Conservation (phyloP, 768 basidiomycete genomes). For the Tricholoma sp. region DNA sequence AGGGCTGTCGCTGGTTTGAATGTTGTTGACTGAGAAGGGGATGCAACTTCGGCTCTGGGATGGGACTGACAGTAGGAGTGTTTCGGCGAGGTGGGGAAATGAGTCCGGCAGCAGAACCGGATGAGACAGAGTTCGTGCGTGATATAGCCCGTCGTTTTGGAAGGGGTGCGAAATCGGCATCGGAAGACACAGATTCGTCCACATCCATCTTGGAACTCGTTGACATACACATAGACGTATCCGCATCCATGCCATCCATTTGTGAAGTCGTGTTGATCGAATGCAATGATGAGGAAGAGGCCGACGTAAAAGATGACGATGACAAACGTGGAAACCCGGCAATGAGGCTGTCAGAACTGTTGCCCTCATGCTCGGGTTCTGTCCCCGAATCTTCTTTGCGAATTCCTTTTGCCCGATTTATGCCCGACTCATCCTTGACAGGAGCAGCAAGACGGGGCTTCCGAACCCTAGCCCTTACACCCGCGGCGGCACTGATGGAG, state of each 20-base stretch:
- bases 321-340: conserved; percentile 1
- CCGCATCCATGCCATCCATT: neutral
- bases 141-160: neutral
- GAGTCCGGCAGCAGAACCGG: neutral
- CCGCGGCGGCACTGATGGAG: neutral
- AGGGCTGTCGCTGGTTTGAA: conserved; percentile 6
- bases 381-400: neutral
- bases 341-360: neutral
- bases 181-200: neutral
- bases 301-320: conserved; percentile 2
- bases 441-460: neutral
- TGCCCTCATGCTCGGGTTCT: neutral
- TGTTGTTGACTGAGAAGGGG: conserved; percentile 12
- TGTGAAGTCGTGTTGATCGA: neutral
- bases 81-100: neutral
- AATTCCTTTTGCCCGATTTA: conserved; percentile 9
- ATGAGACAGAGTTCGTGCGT: neutral
- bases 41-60: conserved; percentile 9
- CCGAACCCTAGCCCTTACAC: neutral
- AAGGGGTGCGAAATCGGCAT: neutral
- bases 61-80: neutral
- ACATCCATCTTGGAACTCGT: conserved; percentile 8
- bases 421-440: neutral
- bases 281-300: conserved; percentile 2
- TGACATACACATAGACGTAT: conserved; percentile 3